Evolutionary conservation across 768 basidiomycete genomes (phyloP).

Genomic region (Xanthoconium purpureum): DNA sequence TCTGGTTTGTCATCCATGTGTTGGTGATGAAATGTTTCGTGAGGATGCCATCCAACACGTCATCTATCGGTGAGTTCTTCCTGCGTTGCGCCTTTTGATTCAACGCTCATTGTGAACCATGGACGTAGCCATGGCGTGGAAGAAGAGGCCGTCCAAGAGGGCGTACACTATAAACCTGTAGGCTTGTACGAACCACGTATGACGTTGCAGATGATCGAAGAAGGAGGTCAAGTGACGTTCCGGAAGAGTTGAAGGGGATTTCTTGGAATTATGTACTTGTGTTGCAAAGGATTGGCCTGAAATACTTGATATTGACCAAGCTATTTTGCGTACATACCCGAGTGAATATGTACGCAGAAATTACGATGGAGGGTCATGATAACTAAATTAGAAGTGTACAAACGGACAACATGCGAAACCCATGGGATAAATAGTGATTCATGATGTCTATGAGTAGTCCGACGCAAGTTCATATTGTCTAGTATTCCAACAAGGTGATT

Average conservation of each 20-base stretch:
- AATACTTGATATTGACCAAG: too few relatives aligned
- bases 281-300: too few relatives aligned
- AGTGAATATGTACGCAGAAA: too few relatives aligned
- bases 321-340: too few relatives aligned
- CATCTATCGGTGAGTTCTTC: background rate
- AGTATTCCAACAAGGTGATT: slow-evolving; percentile 52
- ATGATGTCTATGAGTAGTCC: too few relatives aligned
- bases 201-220: background rate
- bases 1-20: background rate
- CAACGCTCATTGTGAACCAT: too few relatives aligned
- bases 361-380: too few relatives aligned
- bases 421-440: too few relatives aligned
- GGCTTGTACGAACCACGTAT: background rate
- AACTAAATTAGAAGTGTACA: too few relatives aligned
- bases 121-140: background rate
- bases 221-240: background rate
- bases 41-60: background rate
- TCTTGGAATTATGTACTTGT: too few relatives aligned
- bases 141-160: background rate
- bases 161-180: background rate
- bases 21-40: background rate
- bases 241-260: background rate
- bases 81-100: background rate
- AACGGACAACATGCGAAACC: too few relatives aligned
- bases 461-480: too few relatives aligned